Evolutionary conservation across 2,329 filamentous ascomycete species (phyloP), one percentile per base, ranked within the genome.

Genomic region (Mycocentrospora acerina): DNA sequence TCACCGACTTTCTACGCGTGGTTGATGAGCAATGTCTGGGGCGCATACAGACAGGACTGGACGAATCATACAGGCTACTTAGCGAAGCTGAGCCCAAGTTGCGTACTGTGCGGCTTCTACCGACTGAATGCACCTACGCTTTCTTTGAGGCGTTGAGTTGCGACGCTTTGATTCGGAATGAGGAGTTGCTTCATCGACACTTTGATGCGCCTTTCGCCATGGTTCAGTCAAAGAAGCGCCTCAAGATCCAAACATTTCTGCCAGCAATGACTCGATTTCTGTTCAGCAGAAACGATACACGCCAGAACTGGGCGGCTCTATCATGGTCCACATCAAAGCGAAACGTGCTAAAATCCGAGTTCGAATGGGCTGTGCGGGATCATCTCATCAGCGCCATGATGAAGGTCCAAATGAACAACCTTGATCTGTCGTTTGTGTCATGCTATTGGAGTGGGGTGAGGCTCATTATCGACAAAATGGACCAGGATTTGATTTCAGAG

Each of bases 131-230:
- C 6, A 79, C 94, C 34, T 79, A 93, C 42, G 85, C 88, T 9
- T 80, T 97, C 19, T 95, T 94, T 56, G 91, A 97, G 64, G 85
- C 86, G 0, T 72, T 97, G 35, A 95, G 90, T 64, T 95, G 86
- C 64, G 81, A 90, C 51, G 77, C 85, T 1, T 89, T 94, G 60
- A 74, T 96, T 44, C 67, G 71, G 15, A 73, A 78, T 47, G 76
- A 80, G 38, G 66, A 70, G 13, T 66, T 77, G 14, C 64, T 85
- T 15, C 60, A 68, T 38, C 55, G 71, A 18, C 76, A 83, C 49
- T 95, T 97, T 62, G 86, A 95, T 61, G 81, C 78, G 51, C 88
- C 94, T 9, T 96, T 97, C 64, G 76, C 81, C 51, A 77, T 89
- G 15, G 82, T 94, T 2, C 88, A 91, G 65, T 81, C 81, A 11